These are phyloP conservation scores for Annona cherimola DNA, from an alignment of 164 flowering plant species.

Conservation along the genomic window DNA sequence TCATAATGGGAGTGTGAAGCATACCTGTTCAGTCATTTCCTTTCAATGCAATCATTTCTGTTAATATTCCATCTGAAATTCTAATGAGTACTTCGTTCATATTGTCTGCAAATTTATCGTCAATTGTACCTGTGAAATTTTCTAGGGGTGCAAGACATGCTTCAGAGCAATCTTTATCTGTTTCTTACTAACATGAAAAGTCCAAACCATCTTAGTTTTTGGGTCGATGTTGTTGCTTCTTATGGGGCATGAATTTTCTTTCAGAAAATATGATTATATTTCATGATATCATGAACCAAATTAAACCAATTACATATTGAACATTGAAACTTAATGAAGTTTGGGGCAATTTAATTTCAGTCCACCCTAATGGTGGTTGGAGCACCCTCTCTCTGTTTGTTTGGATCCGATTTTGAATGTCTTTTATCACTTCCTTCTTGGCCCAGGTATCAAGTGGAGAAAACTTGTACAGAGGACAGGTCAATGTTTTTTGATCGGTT, in stretches of 20 bases:
- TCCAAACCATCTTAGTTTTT: not conserved
- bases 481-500: conserved; percentile 64
- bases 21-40: not conserved
- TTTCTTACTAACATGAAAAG: not conserved
- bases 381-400: not conserved
- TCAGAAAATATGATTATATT: too few relatives aligned
- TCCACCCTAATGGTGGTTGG: too few relatives aligned
- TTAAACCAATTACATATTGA: too few relatives aligned
- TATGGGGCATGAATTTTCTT: too few relatives aligned
- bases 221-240: not conserved
- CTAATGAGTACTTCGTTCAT: not conserved
- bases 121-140: not conserved
- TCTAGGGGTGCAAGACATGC: not conserved
- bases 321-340: too few relatives aligned
- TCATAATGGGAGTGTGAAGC: not conserved
- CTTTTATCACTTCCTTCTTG: conserved; percentile 2
- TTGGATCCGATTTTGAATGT: not conserved
- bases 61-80: not conserved
- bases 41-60: not conserved
- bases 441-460: conserved; percentile 58
- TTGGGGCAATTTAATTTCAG: too few relatives aligned
- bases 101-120: not conserved
- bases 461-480: conserved; percentile 67
- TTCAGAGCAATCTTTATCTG: not conserved
- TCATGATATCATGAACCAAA: too few relatives aligned